phyloP scores from a whole-genome alignment of 345 rosid genomes.

The Arabis hirsuta region DNA sequence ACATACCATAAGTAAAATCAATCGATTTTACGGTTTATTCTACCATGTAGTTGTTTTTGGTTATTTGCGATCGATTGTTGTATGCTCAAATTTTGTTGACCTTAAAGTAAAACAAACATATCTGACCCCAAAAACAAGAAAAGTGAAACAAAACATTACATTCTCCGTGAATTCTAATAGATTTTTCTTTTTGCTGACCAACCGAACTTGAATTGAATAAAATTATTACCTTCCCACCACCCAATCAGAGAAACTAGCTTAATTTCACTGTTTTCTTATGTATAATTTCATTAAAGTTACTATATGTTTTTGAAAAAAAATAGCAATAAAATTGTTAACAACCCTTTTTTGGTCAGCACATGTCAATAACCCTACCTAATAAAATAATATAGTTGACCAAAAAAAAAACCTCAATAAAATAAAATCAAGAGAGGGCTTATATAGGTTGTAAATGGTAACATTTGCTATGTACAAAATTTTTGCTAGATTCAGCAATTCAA shows the following conservation, averaged over 20 bases:
- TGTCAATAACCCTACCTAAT: no score
- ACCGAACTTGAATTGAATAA: not conserved
- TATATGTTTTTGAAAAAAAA: not conserved
- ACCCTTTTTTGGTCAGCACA: not conserved
- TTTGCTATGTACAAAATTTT: no score
- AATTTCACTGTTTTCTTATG: not conserved
- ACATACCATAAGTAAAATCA: no score
- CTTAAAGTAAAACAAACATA: not conserved
- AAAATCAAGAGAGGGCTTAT: not conserved
- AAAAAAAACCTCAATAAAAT: no score
- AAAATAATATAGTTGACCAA: no score
- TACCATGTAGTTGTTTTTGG: no score
- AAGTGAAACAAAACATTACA: not conserved
- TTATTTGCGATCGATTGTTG: no score
- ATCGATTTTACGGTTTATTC: no score
- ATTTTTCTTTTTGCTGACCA: not conserved
- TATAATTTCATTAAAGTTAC: not conserved
- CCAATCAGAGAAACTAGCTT: not conserved
- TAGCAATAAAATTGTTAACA: constrained; percentile 2
- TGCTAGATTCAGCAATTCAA: no score
- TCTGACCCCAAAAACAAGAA: no score
- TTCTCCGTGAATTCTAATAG: no score
- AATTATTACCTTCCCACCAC: not conserved
- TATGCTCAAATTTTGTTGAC: not conserved
- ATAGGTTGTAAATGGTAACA: no score